Evolutionary conservation across 1,139 yeast species (phyloP).

Genomic region (Magnusiomyces suaveolens): DNA sequence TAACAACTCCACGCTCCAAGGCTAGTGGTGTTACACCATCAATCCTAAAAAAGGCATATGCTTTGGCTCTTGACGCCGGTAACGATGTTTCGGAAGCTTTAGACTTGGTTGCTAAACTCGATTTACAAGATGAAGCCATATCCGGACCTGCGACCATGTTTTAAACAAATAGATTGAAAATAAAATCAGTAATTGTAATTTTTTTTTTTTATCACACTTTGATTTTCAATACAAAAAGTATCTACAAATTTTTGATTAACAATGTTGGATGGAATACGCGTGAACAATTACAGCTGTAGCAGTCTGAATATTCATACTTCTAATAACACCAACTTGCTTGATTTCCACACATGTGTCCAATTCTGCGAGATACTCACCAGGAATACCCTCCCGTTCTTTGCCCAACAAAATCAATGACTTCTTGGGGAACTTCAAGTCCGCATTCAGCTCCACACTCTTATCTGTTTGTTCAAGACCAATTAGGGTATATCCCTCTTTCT

Average conservation of each 20-base stretch:
- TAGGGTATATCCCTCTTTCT: constrained; percentile 70
- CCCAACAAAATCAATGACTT: constrained; percentile 75
- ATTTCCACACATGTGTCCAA: constrained; percentile 83
- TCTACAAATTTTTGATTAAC: no score
- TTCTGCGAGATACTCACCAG: constrained; percentile 74
- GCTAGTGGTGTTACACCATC: constrained; percentile 24
- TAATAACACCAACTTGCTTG: constrained; percentile 80
- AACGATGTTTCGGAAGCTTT: constrained; percentile 26
- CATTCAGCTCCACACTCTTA: constrained; percentile 59
- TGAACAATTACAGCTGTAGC: constrained; percentile 92
- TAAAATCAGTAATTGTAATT: not conserved
- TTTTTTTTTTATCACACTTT: no score
- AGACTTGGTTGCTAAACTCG: constrained; percentile 17
- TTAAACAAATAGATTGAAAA: constrained; percentile 3
- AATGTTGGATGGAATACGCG: constrained; percentile 75
- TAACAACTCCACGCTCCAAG: constrained; percentile 6
- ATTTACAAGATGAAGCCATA: constrained; percentile 14
- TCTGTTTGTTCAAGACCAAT: constrained; percentile 93
- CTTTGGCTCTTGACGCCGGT: constrained; percentile 29
- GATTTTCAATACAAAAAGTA: no score
- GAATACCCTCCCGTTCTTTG: constrained; percentile 83
- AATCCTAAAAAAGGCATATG: constrained; percentile 28
- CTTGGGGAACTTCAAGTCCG: constrained; percentile 58
- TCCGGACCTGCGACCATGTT: constrained; percentile 16
- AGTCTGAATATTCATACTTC: constrained; percentile 95